These are phyloP conservation scores for Pseudomicrostroma phylloplanum DNA, from an alignment of 1,284 basidiomycete genomes.

Conservation along the genomic window DNA sequence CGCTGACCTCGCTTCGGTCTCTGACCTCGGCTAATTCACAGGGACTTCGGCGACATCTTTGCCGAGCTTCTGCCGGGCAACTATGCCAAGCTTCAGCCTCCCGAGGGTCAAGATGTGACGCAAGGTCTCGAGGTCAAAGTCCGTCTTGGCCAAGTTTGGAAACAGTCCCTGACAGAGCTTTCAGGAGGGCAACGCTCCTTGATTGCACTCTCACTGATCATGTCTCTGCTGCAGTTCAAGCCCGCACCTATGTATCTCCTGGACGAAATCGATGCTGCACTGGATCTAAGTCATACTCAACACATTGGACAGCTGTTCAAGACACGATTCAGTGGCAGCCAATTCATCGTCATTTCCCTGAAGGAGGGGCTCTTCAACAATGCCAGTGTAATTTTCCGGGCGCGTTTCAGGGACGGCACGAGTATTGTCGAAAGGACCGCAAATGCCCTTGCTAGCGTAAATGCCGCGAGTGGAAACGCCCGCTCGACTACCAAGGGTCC, in stretches of 20 bases:
- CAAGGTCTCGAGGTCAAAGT: constrained; percentile 97
- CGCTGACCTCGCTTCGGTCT: background rate
- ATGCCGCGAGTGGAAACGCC: constrained; percentile 1
- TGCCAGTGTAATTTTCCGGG: constrained; percentile 91
- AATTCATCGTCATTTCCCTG: constrained; percentile 94
- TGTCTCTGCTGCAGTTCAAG: constrained; percentile 96
- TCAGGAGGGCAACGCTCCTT: constrained; percentile 94
- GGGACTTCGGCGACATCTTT: constrained; percentile 92
- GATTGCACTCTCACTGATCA: constrained; percentile 92
- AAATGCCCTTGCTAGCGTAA: background rate
- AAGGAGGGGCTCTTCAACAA: constrained; percentile 94
- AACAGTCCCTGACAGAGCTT: constrained; percentile 89
- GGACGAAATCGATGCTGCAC: constrained; percentile 94
- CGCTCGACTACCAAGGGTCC: too few relatives aligned
- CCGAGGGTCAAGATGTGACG: constrained; percentile 86
- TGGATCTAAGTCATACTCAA: constrained; percentile 88
- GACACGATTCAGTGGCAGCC: constrained; percentile 92
- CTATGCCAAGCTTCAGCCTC: constrained; percentile 88
- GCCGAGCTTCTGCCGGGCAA: constrained; percentile 92
- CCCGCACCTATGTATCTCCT: constrained; percentile 99
- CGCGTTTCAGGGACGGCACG: constrained; percentile 85
- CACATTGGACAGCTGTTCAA: constrained; percentile 95
- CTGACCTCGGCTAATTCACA: background rate
- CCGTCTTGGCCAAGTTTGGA: constrained; percentile 88
- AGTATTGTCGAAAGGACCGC: constrained; percentile 66